These are phyloP conservation scores for Medicago ruthenica DNA, from an alignment of 306 rosid genomes.

Conservation along the genomic window DNA sequence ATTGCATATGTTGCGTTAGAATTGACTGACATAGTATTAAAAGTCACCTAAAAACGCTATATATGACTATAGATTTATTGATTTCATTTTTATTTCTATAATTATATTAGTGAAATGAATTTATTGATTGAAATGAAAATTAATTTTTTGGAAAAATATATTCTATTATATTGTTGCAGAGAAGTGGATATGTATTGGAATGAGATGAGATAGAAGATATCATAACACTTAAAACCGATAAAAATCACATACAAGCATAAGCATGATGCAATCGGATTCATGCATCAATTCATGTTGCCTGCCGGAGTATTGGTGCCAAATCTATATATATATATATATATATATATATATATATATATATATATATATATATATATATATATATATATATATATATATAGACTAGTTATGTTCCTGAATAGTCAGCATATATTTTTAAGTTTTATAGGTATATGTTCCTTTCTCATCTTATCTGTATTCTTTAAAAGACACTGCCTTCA, in stretches of 20 bases:
- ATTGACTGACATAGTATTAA: not conserved
- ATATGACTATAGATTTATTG: not conserved
- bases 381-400: too few species aligned
- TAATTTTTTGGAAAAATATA: not conserved
- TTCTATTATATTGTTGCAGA: not conserved
- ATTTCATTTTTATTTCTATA: not conserved
- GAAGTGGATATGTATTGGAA: not conserved
- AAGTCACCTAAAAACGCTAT: not conserved
- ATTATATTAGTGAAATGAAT: not conserved
- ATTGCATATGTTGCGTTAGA: not conserved
- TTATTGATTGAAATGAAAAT: too few species aligned
- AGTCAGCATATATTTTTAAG: not conserved
- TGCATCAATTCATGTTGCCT: not conserved
- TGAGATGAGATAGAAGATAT: not conserved
- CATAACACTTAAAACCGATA: not conserved
- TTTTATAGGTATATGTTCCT: not conserved
- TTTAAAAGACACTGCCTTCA: not conserved
- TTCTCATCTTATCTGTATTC: not conserved
- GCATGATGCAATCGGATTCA: not conserved
- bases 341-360: too few species aligned
- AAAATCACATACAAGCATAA: too few species aligned
- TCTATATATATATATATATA: too few species aligned
- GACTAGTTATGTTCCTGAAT: not conserved
- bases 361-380: too few species aligned
- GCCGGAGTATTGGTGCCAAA: not conserved